Evolutionary conservation across 352 stramenopile genomes (phyloP).

Genomic region (Elongisporangium anandrum): DNA sequence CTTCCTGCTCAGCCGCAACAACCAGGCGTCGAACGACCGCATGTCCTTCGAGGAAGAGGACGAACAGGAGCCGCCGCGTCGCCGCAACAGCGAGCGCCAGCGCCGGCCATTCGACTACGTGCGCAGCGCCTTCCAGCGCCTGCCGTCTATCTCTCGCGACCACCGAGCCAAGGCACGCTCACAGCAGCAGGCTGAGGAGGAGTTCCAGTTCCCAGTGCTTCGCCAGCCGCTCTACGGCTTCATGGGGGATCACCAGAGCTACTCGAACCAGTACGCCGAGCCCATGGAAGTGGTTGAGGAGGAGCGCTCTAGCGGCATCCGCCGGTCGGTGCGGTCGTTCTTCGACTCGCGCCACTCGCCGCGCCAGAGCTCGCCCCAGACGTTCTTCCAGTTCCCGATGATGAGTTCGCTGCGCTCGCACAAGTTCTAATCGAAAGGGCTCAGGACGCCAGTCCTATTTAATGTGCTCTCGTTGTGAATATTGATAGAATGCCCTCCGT

Average conservation of each 20-base stretch:
- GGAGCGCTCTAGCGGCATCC: not conserved
- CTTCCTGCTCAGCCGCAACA: slow-evolving; percentile 41
- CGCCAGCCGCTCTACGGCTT: not conserved
- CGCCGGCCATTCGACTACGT: not conserved
- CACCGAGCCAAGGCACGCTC: not conserved
- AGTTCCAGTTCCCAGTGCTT: not conserved
- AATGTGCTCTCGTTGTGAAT: not conserved
- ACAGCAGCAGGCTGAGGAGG: not conserved
- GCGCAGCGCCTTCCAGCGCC: not conserved
- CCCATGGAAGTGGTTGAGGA: not conserved
- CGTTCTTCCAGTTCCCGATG: not conserved
- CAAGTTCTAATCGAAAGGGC: not conserved
- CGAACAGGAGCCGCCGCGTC: not conserved
- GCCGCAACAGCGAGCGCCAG: not conserved
- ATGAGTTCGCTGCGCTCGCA: not conserved
- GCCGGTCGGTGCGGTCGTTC: not conserved
- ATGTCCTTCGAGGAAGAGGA: not conserved
- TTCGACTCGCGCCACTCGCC: not conserved
- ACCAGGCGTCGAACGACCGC: not conserved
- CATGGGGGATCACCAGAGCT: not conserved
- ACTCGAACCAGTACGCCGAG: not conserved
- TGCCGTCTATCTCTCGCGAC: not conserved
- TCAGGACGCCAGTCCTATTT: not conserved
- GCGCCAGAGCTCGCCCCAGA: not conserved
- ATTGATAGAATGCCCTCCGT: not conserved